phyloP scores from a whole-genome alignment of 495 filamentous ascomycete genomes.

The Tetracladium marchalianum region DNA sequence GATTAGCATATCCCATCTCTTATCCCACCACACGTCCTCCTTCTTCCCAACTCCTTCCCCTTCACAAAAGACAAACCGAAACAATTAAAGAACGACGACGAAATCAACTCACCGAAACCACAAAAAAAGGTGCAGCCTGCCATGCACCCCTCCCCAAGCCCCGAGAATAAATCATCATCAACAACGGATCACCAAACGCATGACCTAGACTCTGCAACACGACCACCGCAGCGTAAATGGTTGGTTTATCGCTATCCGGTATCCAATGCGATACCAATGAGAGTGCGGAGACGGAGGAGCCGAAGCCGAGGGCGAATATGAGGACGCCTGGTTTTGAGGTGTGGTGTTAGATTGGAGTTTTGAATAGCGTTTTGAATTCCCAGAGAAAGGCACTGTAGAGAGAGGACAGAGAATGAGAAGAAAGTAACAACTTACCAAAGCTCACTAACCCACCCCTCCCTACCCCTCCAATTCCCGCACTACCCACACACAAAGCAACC shows the following conservation, averaged over 20 bases:
- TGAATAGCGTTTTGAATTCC: too few species aligned
- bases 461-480: conserved; percentile 9
- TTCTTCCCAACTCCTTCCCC: background rate
- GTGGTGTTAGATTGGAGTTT: background rate
- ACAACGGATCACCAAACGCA: conserved; percentile 15
- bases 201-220: conserved; percentile 18
- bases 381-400: too few species aligned
- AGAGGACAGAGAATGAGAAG: background rate
- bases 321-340: conserved; percentile 7
- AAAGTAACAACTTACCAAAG: conserved; percentile 8
- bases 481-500: conserved; percentile 10
- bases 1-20: background rate
- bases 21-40: background rate
- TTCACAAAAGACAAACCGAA: background rate
- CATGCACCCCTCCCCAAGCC: conserved; percentile 4
- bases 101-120: conserved; percentile 14
- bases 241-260: conserved; percentile 12
- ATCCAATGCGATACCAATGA: conserved; percentile 19
- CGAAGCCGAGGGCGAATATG: conserved; percentile 17
- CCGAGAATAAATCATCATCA: conserved; percentile 15
- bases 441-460: conserved; percentile 2
- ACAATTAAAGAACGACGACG: background rate
- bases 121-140: conserved; percentile 17
- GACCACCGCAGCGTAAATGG: conserved; percentile 13
- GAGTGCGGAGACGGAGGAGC: conserved; percentile 14